Evolutionary conservation across 2,329 filamentous ascomycete species (phyloP).

Genomic region (Penicillium freii): DNA sequence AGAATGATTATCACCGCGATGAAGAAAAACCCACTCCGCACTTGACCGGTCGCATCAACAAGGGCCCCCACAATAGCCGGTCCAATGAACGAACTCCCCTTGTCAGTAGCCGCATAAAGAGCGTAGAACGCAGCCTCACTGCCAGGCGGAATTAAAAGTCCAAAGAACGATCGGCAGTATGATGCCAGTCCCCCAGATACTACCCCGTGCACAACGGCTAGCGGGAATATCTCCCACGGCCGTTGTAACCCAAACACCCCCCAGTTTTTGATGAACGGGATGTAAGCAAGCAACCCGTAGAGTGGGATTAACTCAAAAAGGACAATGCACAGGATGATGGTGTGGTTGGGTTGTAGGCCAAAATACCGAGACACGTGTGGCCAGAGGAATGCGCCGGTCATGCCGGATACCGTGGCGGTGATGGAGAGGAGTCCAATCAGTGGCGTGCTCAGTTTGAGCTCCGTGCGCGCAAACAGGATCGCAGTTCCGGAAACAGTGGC

Average conservation of each 20-base stretch:
- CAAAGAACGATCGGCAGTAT: conserved; percentile 84
- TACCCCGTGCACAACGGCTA: conserved; percentile 81
- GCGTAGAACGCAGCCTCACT: conserved; percentile 92
- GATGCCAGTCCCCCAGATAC: conserved; percentile 81
- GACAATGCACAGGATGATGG: conserved; percentile 80
- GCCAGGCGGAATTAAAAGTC: conserved; percentile 83
- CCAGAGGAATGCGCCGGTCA: conserved; percentile 83
- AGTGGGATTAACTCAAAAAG: conserved; percentile 89
- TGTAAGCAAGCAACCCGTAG: conserved; percentile 80
- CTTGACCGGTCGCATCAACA: conserved; percentile 73
- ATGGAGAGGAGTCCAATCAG: conserved; percentile 84
- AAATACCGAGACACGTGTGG: conserved; percentile 68
- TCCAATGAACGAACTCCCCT: conserved; percentile 84
- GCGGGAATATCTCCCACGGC: conserved; percentile 88
- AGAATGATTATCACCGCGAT: conserved; percentile 75
- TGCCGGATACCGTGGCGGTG: conserved; percentile 76
- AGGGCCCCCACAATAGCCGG: conserved; percentile 86
- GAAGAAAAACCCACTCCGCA: conserved; percentile 84
- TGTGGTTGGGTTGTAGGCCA: conserved; percentile 70
- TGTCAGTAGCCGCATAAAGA: conserved; percentile 91
- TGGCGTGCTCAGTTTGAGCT: conserved; percentile 77
- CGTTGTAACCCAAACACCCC: conserved; percentile 79
- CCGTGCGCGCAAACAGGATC: conserved; percentile 87
- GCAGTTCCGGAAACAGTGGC: conserved; percentile 89
- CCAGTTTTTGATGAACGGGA: conserved; percentile 69